Conservation (phyloP, 768 basidiomycete species). For the Lactarius tabidus region DNA sequence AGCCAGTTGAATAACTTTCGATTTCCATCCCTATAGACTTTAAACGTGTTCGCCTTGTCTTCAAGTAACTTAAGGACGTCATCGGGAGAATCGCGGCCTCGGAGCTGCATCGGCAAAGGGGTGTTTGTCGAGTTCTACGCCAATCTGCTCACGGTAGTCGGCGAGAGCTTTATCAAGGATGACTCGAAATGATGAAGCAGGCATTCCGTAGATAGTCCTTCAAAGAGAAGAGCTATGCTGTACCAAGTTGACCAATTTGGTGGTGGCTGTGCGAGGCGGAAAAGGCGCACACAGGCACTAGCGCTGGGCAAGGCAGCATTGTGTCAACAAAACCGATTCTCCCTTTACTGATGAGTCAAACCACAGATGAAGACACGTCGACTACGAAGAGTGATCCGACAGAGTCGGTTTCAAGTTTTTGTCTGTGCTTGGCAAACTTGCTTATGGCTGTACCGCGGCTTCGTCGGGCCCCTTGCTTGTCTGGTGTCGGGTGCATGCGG, state of each 20-base stretch:
- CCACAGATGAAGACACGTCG: no score
- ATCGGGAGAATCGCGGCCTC: neutral
- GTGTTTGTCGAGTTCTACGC: neutral
- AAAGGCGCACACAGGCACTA: neutral
- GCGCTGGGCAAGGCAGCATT: no score
- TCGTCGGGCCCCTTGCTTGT: no score
- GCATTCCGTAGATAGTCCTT: neutral
- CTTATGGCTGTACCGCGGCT: no score
- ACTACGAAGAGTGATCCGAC: no score
- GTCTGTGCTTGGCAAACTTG: no score
- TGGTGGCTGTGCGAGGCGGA: neutral
- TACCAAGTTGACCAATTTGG: neutral
- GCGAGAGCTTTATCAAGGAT: neutral
- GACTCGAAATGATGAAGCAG: neutral
- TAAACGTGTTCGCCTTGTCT: neutral
- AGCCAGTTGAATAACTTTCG: neutral
- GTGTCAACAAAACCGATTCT: neutral
- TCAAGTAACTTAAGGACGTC: neutral
- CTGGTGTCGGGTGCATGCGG: no score
- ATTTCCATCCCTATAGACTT: neutral
- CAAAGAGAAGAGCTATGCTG: neutral
- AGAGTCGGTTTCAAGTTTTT: no score
- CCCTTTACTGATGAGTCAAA: no score
- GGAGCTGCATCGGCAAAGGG: neutral
- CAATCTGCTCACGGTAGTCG: neutral